These are phyloP conservation scores for Beauveria bassiana DNA, from an alignment of 2,329 filamentous ascomycete species.

Conservation along the genomic window DNA sequence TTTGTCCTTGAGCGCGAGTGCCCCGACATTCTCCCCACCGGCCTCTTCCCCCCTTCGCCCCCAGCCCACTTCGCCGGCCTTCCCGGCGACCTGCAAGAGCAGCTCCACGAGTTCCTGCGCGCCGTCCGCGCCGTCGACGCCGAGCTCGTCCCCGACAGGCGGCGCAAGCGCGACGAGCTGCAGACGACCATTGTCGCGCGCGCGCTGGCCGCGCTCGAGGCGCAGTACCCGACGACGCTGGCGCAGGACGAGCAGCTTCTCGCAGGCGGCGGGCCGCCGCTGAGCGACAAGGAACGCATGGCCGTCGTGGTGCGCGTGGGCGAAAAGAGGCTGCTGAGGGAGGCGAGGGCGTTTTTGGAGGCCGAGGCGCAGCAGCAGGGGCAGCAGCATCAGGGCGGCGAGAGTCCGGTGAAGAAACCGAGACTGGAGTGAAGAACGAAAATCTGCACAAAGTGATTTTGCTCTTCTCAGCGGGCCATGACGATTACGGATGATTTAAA, in stretches of 20 bases:
- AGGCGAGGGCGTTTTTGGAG: conserved; percentile 36
- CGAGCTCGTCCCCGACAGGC: conserved; percentile 39
- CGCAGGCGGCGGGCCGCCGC: conserved; percentile 13
- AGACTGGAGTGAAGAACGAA: neutral
- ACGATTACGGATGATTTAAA: neutral
- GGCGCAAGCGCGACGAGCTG: conserved; percentile 41
- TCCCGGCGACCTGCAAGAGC: conserved; percentile 37
- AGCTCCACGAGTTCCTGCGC: conserved; percentile 44
- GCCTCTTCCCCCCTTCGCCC: conserved; percentile 40
- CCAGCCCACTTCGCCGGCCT: conserved; percentile 16
- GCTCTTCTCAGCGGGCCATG: neutral
- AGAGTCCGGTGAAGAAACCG: conserved; percentile 18
- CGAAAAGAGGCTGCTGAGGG: conserved; percentile 60
- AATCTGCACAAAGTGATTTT: neutral
- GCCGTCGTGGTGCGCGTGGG: conserved; percentile 61
- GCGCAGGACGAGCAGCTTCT: conserved; percentile 34
- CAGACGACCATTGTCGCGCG: conserved; percentile 32
- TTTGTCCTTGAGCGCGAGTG: conserved; percentile 59
- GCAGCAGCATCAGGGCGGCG: conserved; percentile 24
- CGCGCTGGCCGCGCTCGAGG: conserved; percentile 29
- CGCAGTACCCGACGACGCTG: conserved; percentile 35
- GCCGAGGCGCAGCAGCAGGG: conserved; percentile 16
- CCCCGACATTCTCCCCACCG: conserved; percentile 42
- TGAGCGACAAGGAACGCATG: conserved; percentile 42
- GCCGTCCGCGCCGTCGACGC: conserved; percentile 37